Evolutionary conservation across 2,329 filamentous ascomycete species (phyloP).

Genomic region (Alternaria triticimaculans): DNA sequence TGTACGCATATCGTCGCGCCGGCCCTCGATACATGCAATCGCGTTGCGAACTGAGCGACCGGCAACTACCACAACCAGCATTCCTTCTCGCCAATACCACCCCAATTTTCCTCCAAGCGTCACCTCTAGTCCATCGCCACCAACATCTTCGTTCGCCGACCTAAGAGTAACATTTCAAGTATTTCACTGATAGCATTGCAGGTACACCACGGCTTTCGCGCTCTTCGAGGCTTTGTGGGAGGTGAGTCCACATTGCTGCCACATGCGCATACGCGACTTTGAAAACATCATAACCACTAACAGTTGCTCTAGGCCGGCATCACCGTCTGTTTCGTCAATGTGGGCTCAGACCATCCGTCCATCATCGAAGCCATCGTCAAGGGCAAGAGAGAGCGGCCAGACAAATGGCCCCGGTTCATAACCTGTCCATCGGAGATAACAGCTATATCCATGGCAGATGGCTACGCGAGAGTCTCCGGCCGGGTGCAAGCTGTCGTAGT

Average conservation of each 20-base stretch:
- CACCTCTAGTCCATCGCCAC: background rate
- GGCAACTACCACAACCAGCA: background rate
- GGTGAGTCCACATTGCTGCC: background rate
- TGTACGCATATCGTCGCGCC: background rate
- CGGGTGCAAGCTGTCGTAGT: background rate
- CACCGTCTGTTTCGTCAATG: background rate
- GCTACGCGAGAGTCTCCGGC: background rate
- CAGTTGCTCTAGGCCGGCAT: background rate
- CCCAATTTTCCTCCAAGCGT: background rate
- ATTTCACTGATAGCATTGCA: background rate
- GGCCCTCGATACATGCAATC: background rate
- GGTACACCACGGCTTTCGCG: background rate
- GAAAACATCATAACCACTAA: background rate
- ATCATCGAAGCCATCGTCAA: background rate
- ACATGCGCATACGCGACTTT: background rate
- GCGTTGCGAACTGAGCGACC: background rate
- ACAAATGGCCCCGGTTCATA: background rate
- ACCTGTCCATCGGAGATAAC: background rate
- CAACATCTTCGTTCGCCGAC: background rate
- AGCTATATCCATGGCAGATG: background rate
- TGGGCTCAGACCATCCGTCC: background rate
- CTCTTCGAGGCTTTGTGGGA: background rate
- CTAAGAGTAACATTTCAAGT: background rate
- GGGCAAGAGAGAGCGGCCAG: background rate
- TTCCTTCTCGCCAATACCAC: background rate